These are phyloP conservation scores for Edaphochlamys debaryana DNA, from an alignment of 139 green algal species.

Conservation along the genomic window DNA sequence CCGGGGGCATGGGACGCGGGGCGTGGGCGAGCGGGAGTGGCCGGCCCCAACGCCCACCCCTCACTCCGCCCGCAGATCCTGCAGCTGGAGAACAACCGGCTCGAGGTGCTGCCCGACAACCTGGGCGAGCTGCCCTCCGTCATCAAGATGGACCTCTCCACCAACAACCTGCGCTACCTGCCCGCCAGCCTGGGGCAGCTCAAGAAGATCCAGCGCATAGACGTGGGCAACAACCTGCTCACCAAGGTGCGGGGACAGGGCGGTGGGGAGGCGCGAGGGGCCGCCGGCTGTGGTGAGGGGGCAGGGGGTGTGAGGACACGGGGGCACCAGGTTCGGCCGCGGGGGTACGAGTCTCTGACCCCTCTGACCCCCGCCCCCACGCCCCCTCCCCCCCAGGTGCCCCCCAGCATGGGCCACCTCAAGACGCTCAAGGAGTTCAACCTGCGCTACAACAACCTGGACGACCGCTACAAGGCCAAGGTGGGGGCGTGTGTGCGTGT, in stretches of 20 bases:
- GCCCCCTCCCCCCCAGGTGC: slow-evolving; percentile 58
- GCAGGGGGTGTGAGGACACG: background rate
- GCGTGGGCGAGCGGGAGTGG: no score
- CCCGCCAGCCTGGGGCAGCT: slow-evolving; percentile 76
- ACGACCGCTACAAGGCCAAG: slow-evolving; percentile 75
- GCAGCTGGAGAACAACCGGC: slow-evolving; percentile 80
- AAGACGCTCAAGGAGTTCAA: slow-evolving; percentile 85
- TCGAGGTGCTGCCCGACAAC: slow-evolving; percentile 78
- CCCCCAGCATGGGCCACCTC: slow-evolving; percentile 77
- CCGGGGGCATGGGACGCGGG: no score
- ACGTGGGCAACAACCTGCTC: slow-evolving; percentile 81
- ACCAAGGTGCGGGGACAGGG: slow-evolving; percentile 27
- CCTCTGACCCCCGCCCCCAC: no score
- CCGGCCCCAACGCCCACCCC: no score
- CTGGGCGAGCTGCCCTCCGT: slow-evolving; percentile 76
- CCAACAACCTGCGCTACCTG: slow-evolving; percentile 81
- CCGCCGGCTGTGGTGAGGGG: background rate
- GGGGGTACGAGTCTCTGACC: background rate
- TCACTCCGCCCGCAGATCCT: slow-evolving; percentile 57
- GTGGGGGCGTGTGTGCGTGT: no score
- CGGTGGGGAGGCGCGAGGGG: no score
- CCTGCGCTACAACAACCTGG: slow-evolving; percentile 86
- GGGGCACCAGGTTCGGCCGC: no score
- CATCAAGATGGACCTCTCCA: slow-evolving; percentile 79
- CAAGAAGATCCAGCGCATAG: slow-evolving; percentile 74